Base-by-base conservation (phyloP, 2,329 filamentous ascomycete genomes). In the Fusarium keratoplasticum region DNA sequence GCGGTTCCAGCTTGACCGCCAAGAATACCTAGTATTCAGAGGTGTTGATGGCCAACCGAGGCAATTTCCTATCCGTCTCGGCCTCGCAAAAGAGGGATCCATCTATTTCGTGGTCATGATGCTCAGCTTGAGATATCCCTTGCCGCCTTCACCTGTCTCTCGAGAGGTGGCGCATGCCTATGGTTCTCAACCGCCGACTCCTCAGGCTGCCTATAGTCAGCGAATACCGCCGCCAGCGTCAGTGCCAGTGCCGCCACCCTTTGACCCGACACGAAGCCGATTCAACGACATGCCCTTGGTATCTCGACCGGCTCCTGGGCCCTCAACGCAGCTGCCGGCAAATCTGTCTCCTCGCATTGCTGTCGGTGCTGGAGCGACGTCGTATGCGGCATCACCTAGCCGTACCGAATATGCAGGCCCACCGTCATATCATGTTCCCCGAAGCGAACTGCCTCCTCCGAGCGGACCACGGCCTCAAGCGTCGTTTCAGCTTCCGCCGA, bases 61-160 rank as follows among this genome's bases (percentile, higher is more conserved):
- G 67, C 82, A 83, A 11, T 86, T 87, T 67, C 82, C 86, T 2
- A 82, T 90, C 33, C 88, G 87, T 2, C 77, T 91, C 40, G 89
- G 89, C 1, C 83, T 92, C 33, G 88, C 87, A 14, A 92, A 90
- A 75, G 87, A 87, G 70, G 88, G 89, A 5, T 90, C 89, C 42
- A 89, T 91, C 67, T 92, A 90, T 79, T 91, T 91, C 73, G 85
- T 92, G 47, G 87, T 91, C 9, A 75, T 91, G 64, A 73, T 86
- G 44, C 77, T 91, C 67, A 82, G 75, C 29, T 72, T 83, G 1
- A 78, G 84, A 31, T 86, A 87, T 61, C 84, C 84, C 5, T 55
- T 76, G 10, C 84, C 86, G 4, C 85, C 86, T 5, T 86, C 87
- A 14, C 84, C 84, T 18, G 83, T 87, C 61, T 74, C 82, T 13